phyloP scores from a whole-genome alignment of 2,329 filamentous ascomycete genomes.

The Aspergillus felis region DNA sequence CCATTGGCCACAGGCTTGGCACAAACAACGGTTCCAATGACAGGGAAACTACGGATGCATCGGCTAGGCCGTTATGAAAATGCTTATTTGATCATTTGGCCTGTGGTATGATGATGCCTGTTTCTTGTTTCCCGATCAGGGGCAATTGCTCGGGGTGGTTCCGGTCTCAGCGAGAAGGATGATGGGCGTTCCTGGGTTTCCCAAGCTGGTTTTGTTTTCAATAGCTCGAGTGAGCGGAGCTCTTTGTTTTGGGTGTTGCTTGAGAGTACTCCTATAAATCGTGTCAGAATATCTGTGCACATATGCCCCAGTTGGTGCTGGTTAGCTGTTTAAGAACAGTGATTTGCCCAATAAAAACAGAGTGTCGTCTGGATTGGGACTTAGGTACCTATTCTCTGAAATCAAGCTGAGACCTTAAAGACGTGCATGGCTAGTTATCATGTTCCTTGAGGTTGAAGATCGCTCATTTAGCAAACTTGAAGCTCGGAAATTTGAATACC shows the following conservation, averaged over 20 bases:
- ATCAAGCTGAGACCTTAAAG: neutral
- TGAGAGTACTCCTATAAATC: neutral
- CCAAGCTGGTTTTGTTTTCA: neutral
- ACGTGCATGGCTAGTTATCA: neutral
- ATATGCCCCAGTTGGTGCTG: neutral
- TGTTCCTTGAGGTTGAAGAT: neutral
- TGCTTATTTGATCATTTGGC: neutral
- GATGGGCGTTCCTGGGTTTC: neutral
- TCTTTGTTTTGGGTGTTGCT: neutral
- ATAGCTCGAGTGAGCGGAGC: neutral
- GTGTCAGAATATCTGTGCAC: neutral
- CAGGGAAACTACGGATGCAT: constrained; percentile 17
- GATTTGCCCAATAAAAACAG: neutral
- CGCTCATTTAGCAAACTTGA: neutral
- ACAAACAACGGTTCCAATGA: constrained; percentile 20
- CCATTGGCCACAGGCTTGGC: constrained; percentile 31
- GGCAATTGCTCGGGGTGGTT: neutral
- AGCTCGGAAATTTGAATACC: neutral
- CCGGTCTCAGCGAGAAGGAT: constrained; percentile 9
- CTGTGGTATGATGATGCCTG: neutral
- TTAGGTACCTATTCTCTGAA: no score
- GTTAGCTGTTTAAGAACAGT: neutral
- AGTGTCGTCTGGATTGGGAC: neutral
- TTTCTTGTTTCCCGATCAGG: constrained; percentile 3
- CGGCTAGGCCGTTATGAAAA: constrained; percentile 9